These are phyloP conservation scores for Suillus luteus DNA, from an alignment of 768 basidiomycete genomes.

Conservation along the genomic window DNA sequence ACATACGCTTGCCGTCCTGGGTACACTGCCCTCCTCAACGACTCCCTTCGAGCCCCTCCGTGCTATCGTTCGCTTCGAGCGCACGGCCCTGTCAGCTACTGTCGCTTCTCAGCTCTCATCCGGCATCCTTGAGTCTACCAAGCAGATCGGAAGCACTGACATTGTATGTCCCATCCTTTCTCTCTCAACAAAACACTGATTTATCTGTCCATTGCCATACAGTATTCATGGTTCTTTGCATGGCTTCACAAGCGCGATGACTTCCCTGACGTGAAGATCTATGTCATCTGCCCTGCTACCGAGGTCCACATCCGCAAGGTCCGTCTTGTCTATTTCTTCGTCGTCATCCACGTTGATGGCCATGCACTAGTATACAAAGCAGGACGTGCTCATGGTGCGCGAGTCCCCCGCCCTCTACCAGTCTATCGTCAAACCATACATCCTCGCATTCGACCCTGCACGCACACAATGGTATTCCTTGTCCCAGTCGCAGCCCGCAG, in stretches of 20 bases:
- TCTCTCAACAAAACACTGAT: slow-evolving; percentile 5
- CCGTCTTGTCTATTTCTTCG: not conserved
- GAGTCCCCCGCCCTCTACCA: slow-evolving; percentile 85
- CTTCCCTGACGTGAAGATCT: slow-evolving; percentile 76
- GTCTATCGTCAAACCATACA: slow-evolving; percentile 74
- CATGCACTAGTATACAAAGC: slow-evolving; percentile 66
- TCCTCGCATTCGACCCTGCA: slow-evolving; percentile 68
- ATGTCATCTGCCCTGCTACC: slow-evolving; percentile 85
- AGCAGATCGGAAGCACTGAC: slow-evolving; percentile 62
- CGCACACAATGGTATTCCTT: slow-evolving; percentile 77
- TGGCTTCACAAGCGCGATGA: slow-evolving; percentile 52
- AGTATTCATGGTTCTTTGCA: slow-evolving; percentile 85
- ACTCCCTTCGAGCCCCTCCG: slow-evolving; percentile 33
- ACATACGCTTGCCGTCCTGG: slow-evolving; percentile 73
- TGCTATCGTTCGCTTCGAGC: slow-evolving; percentile 79
- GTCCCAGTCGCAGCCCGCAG: not conserved
- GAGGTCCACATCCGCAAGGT: slow-evolving; percentile 89
- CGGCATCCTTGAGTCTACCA: slow-evolving; percentile 41
- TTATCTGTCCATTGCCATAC: slow-evolving; percentile 12
- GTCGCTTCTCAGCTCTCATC: slow-evolving; percentile 40
- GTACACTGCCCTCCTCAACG: slow-evolving; percentile 48
- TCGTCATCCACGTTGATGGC: not conserved
- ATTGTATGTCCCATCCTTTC: slow-evolving; percentile 48
- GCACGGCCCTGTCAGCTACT: slow-evolving; percentile 60
- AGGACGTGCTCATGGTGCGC: slow-evolving; percentile 67